These are phyloP conservation scores for Daldinia loculata DNA, from an alignment of 495 filamentous ascomycete species.

Conservation along the genomic window DNA sequence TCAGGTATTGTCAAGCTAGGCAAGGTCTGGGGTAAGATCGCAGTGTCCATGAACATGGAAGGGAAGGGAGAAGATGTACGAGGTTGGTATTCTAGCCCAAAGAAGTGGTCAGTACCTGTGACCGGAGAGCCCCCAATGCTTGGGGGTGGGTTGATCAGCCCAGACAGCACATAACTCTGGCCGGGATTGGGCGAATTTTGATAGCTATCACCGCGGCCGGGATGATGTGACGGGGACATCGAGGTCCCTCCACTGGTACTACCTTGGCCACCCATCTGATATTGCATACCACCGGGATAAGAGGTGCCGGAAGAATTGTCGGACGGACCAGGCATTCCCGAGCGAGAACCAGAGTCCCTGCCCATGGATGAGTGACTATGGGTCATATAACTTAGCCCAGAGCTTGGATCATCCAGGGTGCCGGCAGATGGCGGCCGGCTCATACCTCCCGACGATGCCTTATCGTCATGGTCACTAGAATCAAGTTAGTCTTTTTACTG, in stretches of 20 bases:
- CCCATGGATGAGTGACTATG: slow-evolving; percentile 12
- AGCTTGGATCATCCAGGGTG: slow-evolving; percentile 14
- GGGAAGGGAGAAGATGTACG: slow-evolving; percentile 40
- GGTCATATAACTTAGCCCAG: slow-evolving; percentile 23
- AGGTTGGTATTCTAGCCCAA: slow-evolving; percentile 34
- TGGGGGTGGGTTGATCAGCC: slow-evolving; percentile 22
- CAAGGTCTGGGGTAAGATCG: slow-evolving; percentile 26
- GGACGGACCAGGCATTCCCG: slow-evolving; percentile 24
- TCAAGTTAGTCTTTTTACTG: slow-evolving; percentile 6
- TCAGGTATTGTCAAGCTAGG: slow-evolving; percentile 48
- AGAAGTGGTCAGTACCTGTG: slow-evolving; percentile 26
- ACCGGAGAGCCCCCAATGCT: slow-evolving; percentile 41
- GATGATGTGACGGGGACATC: slow-evolving; percentile 38
- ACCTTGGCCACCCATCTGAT: slow-evolving; percentile 33
- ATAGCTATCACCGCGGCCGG: slow-evolving; percentile 18
- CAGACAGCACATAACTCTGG: slow-evolving; percentile 32
- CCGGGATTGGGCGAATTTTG: slow-evolving; percentile 26
- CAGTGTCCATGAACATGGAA: slow-evolving; percentile 30
- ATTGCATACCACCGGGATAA: slow-evolving; percentile 33
- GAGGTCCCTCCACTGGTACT: slow-evolving; percentile 32
- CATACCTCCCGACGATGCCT: slow-evolving; percentile 37
- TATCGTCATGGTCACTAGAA: slow-evolving; percentile 53
- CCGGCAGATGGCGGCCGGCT: slow-evolving; percentile 33
- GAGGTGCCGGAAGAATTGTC: slow-evolving; percentile 26
- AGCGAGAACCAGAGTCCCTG: slow-evolving; percentile 5